Conservation (phyloP, 208 protist genomes). For the Wallacemonas collosoma region DNA sequence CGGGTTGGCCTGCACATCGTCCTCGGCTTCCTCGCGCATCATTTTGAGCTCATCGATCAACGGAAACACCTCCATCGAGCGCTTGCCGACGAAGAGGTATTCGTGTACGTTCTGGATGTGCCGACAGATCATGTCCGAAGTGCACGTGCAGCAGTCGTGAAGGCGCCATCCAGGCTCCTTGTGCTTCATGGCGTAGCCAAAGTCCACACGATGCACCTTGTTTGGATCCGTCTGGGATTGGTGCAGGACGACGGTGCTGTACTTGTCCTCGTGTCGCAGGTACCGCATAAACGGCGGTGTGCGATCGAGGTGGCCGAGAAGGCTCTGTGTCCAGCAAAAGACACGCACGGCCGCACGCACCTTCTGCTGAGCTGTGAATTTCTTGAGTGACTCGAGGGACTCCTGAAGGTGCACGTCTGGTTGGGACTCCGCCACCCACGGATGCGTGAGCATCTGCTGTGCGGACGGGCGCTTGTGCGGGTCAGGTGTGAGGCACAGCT, state of each 20-base stretch:
- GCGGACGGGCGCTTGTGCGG: conserved; percentile 70
- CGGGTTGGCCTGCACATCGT: conserved; percentile 37
- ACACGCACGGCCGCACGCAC: conserved; percentile 66
- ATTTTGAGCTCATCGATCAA: conserved; percentile 72
- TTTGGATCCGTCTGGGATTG: conserved; percentile 76
- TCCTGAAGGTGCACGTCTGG: conserved; percentile 53
- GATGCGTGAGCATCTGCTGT: conserved; percentile 55
- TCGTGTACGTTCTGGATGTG: conserved; percentile 90
- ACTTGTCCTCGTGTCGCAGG: conserved; percentile 70
- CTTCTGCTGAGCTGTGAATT: conserved; percentile 69
- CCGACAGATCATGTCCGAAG: conserved; percentile 71
- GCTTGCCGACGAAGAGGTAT: conserved; percentile 82
- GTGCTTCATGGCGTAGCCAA: conserved; percentile 55
- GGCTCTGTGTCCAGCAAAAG: conserved; percentile 61
- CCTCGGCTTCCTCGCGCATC: conserved; percentile 59
- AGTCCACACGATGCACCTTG: conserved; percentile 69
- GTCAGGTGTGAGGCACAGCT: conserved; percentile 62
- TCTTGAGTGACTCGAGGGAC: conserved; percentile 47
- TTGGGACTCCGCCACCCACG: conserved; percentile 57
- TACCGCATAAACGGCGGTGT: conserved; percentile 85
- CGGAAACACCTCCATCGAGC: conserved; percentile 68
- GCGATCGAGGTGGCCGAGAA: conserved; percentile 56
- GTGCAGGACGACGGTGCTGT: conserved; percentile 58
- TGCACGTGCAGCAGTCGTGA: conserved; percentile 77
- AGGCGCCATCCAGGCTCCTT: conserved; percentile 52